Conservation (phyloP, 2,329 filamentous ascomycete genomes). For the Fusarium protoensiforme region DNA sequence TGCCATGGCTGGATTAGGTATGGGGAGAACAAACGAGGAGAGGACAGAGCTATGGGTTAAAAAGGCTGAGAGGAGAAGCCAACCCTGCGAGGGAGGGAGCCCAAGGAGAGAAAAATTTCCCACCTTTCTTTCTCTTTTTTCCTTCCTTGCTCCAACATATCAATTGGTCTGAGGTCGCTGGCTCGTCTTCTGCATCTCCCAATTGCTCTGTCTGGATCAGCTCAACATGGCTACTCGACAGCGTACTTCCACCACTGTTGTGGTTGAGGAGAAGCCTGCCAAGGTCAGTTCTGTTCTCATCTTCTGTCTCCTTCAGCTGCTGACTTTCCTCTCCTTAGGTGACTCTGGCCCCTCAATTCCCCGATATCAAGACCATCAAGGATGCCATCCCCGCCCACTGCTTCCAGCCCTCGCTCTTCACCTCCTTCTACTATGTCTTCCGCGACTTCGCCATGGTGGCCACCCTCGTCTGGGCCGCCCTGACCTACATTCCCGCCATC, state of each 20-base stretch:
- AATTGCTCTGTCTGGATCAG: neutral
- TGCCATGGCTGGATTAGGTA: slow-evolving; percentile 38
- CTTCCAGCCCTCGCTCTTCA: slow-evolving; percentile 65
- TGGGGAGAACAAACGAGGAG: slow-evolving; percentile 10
- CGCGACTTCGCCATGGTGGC: slow-evolving; percentile 64
- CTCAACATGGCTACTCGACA: slow-evolving; percentile 41
- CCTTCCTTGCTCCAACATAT: neutral
- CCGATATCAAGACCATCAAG: slow-evolving; percentile 46
- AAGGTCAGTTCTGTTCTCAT: slow-evolving; percentile 21
- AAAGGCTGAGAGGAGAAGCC: neutral
- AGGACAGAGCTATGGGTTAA: neutral
- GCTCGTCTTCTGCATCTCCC: neutral
- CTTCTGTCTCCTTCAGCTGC: neutral
- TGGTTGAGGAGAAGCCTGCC: slow-evolving; percentile 30
- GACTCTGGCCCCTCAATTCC: slow-evolving; percentile 38
- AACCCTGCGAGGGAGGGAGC: neutral
- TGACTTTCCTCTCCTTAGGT: slow-evolving; percentile 11
- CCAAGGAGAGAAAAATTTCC: neutral
- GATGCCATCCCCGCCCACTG: slow-evolving; percentile 69
- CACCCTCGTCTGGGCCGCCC: slow-evolving; percentile 60
- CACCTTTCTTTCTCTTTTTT: neutral
- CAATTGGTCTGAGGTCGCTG: neutral
- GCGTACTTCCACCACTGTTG: slow-evolving; percentile 39
- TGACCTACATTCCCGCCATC: slow-evolving; percentile 65
- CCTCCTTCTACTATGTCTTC: slow-evolving; percentile 65